Evolutionary conservation across 495 filamentous ascomycete genomes (phyloP).

Genomic region (Lasiosphaeria miniovina): DNA sequence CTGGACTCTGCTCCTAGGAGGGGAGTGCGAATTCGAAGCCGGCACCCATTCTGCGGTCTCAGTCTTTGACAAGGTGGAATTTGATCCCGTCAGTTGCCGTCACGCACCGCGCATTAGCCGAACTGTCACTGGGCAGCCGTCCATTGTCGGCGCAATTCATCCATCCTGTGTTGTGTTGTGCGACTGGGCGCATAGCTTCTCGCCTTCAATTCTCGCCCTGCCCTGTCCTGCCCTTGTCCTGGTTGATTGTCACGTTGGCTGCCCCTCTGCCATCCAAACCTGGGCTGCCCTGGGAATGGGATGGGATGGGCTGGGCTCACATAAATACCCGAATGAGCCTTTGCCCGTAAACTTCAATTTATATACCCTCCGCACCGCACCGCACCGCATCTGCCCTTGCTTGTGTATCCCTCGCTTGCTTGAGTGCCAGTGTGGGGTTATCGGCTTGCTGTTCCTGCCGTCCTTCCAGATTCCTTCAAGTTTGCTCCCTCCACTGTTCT

Average conservation of each 20-base stretch:
- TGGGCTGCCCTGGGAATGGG: not conserved
- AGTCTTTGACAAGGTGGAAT: too few species aligned
- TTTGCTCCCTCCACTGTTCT: not conserved
- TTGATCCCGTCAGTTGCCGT: too few species aligned
- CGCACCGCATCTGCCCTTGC: not conserved
- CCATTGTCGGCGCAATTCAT: too few species aligned
- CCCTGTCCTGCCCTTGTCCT: not conserved
- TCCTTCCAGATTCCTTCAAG: too few species aligned
- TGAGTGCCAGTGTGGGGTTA: not conserved
- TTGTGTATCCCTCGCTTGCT: constrained; percentile 2
- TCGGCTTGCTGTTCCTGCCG: not conserved
- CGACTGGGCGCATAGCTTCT: not conserved
- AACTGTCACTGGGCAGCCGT: too few species aligned
- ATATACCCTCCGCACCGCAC: constrained; percentile 1
- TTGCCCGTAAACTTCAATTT: constrained; percentile 1
- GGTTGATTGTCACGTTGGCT: constrained; percentile 3
- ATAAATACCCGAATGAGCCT: constrained; percentile 9
- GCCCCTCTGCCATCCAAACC: not conserved
- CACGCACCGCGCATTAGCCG: too few species aligned
- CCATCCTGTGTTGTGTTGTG: not conserved
- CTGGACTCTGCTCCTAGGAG: not conserved
- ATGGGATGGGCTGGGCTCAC: not conserved
- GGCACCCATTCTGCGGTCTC: too few species aligned
- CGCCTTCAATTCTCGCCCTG: not conserved
- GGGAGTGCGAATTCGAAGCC: too few species aligned